Base-by-base conservation (phyloP, 768 basidiomycete genomes). In the Calocera cornea region DNA sequence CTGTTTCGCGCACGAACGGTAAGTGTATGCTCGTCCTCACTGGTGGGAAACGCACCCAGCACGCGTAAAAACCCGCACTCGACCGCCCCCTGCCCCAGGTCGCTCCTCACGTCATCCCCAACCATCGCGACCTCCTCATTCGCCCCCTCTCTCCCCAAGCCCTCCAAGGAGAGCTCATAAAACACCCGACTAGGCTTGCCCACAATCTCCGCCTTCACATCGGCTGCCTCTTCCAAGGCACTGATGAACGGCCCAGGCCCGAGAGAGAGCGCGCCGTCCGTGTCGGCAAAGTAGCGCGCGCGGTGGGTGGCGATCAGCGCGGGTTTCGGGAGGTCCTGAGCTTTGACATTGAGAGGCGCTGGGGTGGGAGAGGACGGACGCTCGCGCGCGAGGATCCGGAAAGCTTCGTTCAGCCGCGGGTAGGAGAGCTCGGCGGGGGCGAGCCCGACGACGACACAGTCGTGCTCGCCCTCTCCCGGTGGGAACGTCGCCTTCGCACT, bases 191-290 rank as follows among this genome's bases (percentile, higher is more conserved):
- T 80, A 0, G 88, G 87, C 72, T 89, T 89, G 1, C 88, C 88
- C 2, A 89, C 81, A 22, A 85, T 77, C 50, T 79, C 79, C 0
- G 86, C 84, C 12, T 78, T 69, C 38, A 77, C 72, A 0, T 79
- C 81, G 0, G 82, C 69, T 0, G 86, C 86, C 17, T 76, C 74
- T 71, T 89, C 87, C 16, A 89, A 78, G 0, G 84, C 86, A 1
- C 78, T 74, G 19, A 89, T 82, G 71, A 89, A 90, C 1, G 87
- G 86, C 0, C 88, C 87, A 0, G 87, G 86, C 1, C 88, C 88
- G 14, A 89, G 77, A 2, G 85, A 86, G 7, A 88, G 79, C 0
- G 76, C 75, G 0, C 79, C 83, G 34, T 83, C 79, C 2, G 78
- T 71, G 22, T 75, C 75, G 0, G 77, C 74, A 31, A 86, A 74